Base-by-base conservation (phyloP, 805 yeast genomes). In the Schwanniomyces vanrijiae region DNA sequence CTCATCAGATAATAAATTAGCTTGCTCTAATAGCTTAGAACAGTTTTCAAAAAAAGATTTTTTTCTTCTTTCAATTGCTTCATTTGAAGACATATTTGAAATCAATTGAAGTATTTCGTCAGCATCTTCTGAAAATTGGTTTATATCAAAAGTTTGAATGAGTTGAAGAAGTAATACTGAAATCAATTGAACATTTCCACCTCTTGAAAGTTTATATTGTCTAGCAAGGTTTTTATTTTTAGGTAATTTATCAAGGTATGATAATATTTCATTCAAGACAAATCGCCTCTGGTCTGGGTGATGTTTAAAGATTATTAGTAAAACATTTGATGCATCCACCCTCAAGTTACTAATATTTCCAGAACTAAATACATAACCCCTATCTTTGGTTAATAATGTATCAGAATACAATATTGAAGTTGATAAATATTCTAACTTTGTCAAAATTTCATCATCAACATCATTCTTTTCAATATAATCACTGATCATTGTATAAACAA, bases 251-350 rank as follows among this genome's bases (percentile, higher is more conserved):
- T 78, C 80, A 44, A 83, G 64, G 45, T 76, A 77, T 1, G 75
- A 63, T 10, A 85, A 55, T 2, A 86, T 55, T 58, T 89, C 94
- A 44, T 77, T 77, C 6, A 88, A 55, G 4, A 89, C 73, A 56
- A 83, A 85, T 1, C 65, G 63, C 46, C 87, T 66, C 55, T 89
- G 95, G 35, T 74, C 77, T 1, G 68, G 63, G 42, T 72, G 59
- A 16, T 56, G 60, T 29, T 58, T 55, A 56, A 79, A 82, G 9
- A 82, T 65, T 7, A 43, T 40, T 21, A 34, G 44, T 60, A 56
- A 14, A 68, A 38, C 51, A 9, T 64, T 56, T 26, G 73, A 56
- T 33, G 66, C 54, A 10, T 52, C 57, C 21, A 31, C 48, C 34
- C 64, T 62, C 40, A 76, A 49, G 3, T 58, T 53, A 13, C 68